phyloP scores from a whole-genome alignment of 441 rosid genomes.

The Gossypium davidsonii region DNA sequence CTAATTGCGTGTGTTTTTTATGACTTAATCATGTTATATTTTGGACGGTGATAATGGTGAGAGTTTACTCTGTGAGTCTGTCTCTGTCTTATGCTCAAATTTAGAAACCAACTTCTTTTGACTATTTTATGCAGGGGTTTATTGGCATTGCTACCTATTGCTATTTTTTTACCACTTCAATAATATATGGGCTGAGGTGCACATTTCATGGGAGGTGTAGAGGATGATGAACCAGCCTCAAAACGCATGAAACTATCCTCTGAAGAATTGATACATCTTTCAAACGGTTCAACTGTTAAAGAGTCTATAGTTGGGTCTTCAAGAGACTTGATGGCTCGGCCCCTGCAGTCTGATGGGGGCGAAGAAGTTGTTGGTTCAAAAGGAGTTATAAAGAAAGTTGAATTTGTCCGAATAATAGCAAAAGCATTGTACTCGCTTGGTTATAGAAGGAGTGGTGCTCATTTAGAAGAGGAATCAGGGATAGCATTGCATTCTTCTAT shows the following conservation, averaged over 20 bases:
- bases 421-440: conserved; percentile 58
- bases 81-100: not conserved
- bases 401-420: conserved; percentile 52
- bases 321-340: conserved; percentile 52
- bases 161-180: conserved; percentile 11
- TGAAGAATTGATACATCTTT: conserved; percentile 29
- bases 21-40: not conserved
- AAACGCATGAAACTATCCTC: conserved; percentile 52
- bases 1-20: not conserved
- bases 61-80: not conserved
- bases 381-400: conserved; percentile 49
- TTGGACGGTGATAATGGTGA: not conserved
- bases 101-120: not conserved
- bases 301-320: conserved; percentile 35
- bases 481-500: conserved; percentile 39
- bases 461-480: conserved; percentile 62
- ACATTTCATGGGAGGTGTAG: conserved; percentile 77
- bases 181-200: conserved; percentile 66
- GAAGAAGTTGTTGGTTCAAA: conserved; percentile 48
- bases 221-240: conserved; percentile 63
- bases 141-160: conserved; percentile 5
- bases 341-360: conserved; percentile 45
- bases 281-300: conserved; percentile 38
- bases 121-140: conserved; percentile 30
- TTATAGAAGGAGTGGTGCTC: conserved; percentile 49